Evolutionary conservation across 164 flowering plant genomes (phyloP).

Genomic region (Magnolia officinalis): DNA sequence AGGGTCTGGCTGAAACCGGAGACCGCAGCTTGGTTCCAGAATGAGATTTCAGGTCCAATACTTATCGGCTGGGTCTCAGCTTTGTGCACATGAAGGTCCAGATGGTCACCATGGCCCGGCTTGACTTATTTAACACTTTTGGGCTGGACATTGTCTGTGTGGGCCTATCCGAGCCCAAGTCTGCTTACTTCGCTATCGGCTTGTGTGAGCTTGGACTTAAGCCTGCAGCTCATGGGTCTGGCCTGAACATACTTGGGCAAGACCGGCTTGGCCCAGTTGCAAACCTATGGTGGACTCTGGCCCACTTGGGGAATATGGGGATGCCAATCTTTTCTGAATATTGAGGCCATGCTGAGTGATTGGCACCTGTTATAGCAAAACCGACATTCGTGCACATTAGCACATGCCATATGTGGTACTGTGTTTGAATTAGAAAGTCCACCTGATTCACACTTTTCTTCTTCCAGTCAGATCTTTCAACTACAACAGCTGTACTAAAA

Average conservation of each 20-base stretch:
- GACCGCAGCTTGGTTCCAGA: too few species aligned
- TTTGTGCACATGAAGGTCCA: background rate
- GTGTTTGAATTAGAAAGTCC: background rate
- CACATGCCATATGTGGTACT: background rate
- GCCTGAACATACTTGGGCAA: background rate
- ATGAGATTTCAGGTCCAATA: too few species aligned
- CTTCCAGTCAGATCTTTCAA: constrained; percentile 37
- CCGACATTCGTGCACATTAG: background rate
- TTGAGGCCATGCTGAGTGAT: background rate
- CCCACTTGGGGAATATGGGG: background rate
- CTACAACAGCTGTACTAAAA: constrained; percentile 14
- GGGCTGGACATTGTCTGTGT: too few species aligned
- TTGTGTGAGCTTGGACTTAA: background rate
- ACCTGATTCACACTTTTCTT: background rate
- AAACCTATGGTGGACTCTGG: background rate
- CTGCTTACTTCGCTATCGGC: background rate
- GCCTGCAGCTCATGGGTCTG: background rate
- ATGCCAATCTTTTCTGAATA: background rate
- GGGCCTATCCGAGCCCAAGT: background rate
- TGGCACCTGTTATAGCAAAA: background rate
- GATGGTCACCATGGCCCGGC: background rate
- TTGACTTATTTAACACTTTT: background rate
- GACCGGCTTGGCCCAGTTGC: background rate
- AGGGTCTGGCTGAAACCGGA: too few species aligned
- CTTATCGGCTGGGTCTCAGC: too few species aligned